Evolutionary conservation across 805 yeast species (phyloP).

Genomic region (Myxozyma geophila): DNA sequence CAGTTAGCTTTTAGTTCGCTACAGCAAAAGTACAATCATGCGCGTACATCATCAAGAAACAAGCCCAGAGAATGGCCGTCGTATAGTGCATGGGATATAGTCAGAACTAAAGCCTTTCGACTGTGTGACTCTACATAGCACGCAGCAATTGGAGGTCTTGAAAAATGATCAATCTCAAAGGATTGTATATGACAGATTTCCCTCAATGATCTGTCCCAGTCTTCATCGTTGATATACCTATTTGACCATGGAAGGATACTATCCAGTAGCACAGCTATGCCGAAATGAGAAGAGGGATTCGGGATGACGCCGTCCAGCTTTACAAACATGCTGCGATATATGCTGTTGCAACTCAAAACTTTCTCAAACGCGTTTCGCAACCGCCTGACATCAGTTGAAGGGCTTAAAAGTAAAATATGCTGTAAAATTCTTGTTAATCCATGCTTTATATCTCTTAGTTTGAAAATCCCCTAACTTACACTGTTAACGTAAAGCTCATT

Average conservation of each 20-base stretch:
- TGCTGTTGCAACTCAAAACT: slow-evolving; percentile 15
- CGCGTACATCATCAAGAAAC: slow-evolving; percentile 25
- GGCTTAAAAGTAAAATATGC: slow-evolving; percentile 21
- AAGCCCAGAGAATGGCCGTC: slow-evolving; percentile 34
- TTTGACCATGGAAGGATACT: neutral
- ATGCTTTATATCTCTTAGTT: neutral
- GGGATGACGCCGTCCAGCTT: neutral
- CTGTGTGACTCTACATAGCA: neutral
- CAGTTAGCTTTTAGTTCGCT: neutral
- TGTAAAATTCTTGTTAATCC: slow-evolving; percentile 2
- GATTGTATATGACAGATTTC: neutral
- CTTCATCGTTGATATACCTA: neutral
- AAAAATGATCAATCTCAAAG: slow-evolving; percentile 1
- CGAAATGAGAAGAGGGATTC: slow-evolving; percentile 15
- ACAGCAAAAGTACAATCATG: neutral
- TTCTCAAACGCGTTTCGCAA: slow-evolving; percentile 27
- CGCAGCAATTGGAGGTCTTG: slow-evolving; percentile 15
- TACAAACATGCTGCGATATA: slow-evolving; percentile 18
- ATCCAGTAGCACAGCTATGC: slow-evolving; percentile 4
- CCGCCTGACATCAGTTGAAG: slow-evolving; percentile 14
- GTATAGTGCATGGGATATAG: slow-evolving; percentile 30
- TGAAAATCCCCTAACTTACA: slow-evolving; percentile 14
- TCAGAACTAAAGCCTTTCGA: slow-evolving; percentile 11
- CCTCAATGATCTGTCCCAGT: slow-evolving; percentile 1
- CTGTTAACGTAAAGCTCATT: slow-evolving; percentile 26